Percentiles rank a stretch among this genome's conserved stretches.
These are phyloP conservation scores for Metarhizium rileyi DNA, from an alignment of 2,329 filamentous ascomycete species.

Conservation along the genomic window DNA sequence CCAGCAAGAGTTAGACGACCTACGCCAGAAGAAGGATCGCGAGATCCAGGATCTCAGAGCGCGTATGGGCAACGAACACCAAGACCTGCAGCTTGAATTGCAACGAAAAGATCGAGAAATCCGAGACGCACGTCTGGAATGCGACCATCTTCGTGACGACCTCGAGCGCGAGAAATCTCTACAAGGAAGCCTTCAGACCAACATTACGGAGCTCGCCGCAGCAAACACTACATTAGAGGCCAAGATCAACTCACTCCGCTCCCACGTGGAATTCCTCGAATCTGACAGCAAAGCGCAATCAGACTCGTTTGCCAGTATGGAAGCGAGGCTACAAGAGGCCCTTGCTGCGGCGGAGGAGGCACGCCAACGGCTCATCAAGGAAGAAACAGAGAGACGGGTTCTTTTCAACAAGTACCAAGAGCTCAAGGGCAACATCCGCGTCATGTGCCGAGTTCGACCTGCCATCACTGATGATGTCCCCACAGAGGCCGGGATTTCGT, in stretches of 20 bases:
- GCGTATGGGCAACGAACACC: constrained; percentile 40
- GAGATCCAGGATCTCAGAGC: constrained; percentile 57
- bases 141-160: constrained; percentile 37
- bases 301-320: constrained; percentile 72
- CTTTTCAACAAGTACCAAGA: constrained; percentile 98
- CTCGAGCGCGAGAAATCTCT: constrained; percentile 54
- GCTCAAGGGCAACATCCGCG: constrained; percentile 93
- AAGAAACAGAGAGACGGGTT: constrained; percentile 82
- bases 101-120: constrained; percentile 46
- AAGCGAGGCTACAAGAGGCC: constrained; percentile 71
- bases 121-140: constrained; percentile 33
- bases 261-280: constrained; percentile 81
- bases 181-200: constrained; percentile 42
- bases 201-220: constrained; percentile 47
- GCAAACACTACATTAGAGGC: constrained; percentile 62
- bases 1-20: constrained; percentile 55
- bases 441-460: constrained; percentile 93
- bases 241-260: constrained; percentile 64
- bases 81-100: constrained; percentile 37
- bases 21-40: constrained; percentile 45
- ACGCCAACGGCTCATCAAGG: constrained; percentile 75
- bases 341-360: constrained; percentile 58
- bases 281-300: constrained; percentile 85
- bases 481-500: constrained; percentile 63
- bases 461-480: constrained; percentile 49